phyloP scores from a whole-genome alignment of 768 basidiomycete species.

The Macrolepiota fuliginosa region DNA sequence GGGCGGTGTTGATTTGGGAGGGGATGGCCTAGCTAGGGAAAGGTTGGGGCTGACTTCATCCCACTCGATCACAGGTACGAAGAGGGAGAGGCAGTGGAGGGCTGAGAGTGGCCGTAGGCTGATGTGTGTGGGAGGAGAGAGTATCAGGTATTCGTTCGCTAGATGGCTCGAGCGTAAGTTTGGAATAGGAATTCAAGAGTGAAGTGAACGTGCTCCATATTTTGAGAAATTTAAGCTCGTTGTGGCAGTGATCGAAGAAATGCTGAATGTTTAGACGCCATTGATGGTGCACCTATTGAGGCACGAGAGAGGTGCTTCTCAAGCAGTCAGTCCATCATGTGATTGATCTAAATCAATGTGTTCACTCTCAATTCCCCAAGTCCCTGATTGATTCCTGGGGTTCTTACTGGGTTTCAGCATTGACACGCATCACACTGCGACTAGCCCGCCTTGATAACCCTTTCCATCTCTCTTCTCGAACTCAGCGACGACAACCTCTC shows the following conservation, averaged over 20 bases:
- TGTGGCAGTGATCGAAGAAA: conserved; percentile 1
- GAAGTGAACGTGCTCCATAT: neutral
- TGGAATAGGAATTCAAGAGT: neutral
- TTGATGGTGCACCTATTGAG: no score
- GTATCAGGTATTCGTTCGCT: conserved; percentile 9
- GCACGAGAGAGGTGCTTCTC: no score
- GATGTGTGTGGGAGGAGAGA: conserved; percentile 4
- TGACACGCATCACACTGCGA: no score
- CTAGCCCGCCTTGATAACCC: no score
- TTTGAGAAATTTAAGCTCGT: conserved; percentile 6
- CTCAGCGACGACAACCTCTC: no score
- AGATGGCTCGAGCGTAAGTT: neutral
- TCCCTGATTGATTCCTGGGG: no score
- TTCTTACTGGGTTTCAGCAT: no score
- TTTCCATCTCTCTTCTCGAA: no score
- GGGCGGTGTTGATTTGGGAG: neutral
- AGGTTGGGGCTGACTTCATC: conserved; percentile 6
- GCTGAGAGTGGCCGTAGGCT: neutral
- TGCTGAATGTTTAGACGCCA: conserved; percentile 5
- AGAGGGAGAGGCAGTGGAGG: conserved; percentile 8
- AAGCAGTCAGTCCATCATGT: no score
- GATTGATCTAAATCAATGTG: no score
- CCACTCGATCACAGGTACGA: conserved; percentile 10
- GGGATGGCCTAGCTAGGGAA: conserved; percentile 7
- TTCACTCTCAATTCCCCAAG: no score